Base-by-base conservation (phyloP, 1,284 basidiomycete genomes). In the Bjerkandera adusta region DNA sequence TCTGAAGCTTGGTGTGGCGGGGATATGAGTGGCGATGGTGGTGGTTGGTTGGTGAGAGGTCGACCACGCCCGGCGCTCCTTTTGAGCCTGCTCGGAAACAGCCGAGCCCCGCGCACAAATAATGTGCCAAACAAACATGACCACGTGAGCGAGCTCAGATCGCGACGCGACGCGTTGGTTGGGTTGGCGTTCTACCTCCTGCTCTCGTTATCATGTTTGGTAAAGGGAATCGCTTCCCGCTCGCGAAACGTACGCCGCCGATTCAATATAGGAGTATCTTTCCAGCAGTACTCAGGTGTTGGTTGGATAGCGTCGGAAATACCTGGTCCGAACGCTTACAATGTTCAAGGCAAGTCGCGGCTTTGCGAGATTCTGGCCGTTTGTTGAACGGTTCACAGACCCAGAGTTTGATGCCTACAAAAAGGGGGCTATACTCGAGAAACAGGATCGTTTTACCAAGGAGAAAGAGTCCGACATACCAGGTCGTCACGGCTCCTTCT, bases 361-460 rank as follows among this genome's bases (percentile, higher is more conserved):
- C 7, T 3, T 10, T 6, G 3, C 16, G 18, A 13, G 6, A 18
- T 16, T 41, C 10, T 36, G 16, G 11, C 6, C 16, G 11, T n/a
- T 32, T 20, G 33, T 10, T 13, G 10, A 18, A 8, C 5, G n/a
- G 12, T 29, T 18, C 24, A 22, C 13, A 73, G 73, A 72, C 26
- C 70, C 73, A 11, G 65, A 69, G 18, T 64, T 68, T 15, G 75
- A 79, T 33, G 59, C 68, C 7, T 76, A 81, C 57, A 82, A 81
- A 57, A 70, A 70, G 13, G 76, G 77, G 2, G 76, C 76, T 20
- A 76, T 80, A 50, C 62, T 79, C 1, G 78, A 81, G 62, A 79
- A 77, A 54, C 63, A 74, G 3, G 71, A 75, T 38, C 66, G 78
- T 3, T 79, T 79, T 58, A 51, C 56, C 21, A 69, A 72, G 50